Percentiles rank a stretch among this genome's conserved stretches.
Conservation (phyloP, 805 yeast species). For the Candida boleticola region DNA sequence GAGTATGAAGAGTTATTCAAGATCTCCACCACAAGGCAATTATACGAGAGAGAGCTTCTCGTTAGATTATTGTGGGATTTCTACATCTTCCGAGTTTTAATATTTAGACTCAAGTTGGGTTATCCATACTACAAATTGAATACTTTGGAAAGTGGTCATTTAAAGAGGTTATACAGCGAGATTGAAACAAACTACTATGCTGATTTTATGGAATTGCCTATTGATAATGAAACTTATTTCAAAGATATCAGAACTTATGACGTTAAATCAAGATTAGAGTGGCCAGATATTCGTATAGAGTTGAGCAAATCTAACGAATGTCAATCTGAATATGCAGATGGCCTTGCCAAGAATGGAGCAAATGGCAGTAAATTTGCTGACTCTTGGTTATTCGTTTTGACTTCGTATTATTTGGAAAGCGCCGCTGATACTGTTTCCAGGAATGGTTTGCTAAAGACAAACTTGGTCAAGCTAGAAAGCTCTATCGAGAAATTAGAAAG, state of each 20-base stretch:
- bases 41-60: slow-evolving; percentile 20
- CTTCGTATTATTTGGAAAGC: background rate
- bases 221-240: slow-evolving; percentile 11
- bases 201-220: slow-evolving; percentile 17
- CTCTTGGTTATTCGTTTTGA: background rate
- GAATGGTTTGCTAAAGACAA: slow-evolving; percentile 5
- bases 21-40: slow-evolving; percentile 15
- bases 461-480: slow-evolving; percentile 1
- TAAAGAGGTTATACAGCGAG: slow-evolving; percentile 2
- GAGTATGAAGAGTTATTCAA: slow-evolving; percentile 2
- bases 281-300: slow-evolving; percentile 8
- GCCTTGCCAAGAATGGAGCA: background rate
- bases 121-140: slow-evolving; percentile 16
- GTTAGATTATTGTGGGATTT: slow-evolving; percentile 24
- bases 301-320: background rate
- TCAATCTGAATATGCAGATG: background rate
- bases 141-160: slow-evolving; percentile 4
- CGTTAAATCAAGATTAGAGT: slow-evolving; percentile 7
- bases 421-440: slow-evolving; percentile 4
- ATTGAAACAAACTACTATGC: slow-evolving; percentile 13
- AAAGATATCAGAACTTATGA: slow-evolving; percentile 5
- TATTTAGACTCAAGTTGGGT: slow-evolving; percentile 18
- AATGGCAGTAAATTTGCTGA: background rate
- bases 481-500: background rate
- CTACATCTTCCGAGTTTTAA: slow-evolving; percentile 14